Percentiles rank a stretch among this genome's conserved stretches.
phyloP scores from a whole-genome alignment of 2,329 filamentous ascomycete species.

The Simplicillium sp. region DNA sequence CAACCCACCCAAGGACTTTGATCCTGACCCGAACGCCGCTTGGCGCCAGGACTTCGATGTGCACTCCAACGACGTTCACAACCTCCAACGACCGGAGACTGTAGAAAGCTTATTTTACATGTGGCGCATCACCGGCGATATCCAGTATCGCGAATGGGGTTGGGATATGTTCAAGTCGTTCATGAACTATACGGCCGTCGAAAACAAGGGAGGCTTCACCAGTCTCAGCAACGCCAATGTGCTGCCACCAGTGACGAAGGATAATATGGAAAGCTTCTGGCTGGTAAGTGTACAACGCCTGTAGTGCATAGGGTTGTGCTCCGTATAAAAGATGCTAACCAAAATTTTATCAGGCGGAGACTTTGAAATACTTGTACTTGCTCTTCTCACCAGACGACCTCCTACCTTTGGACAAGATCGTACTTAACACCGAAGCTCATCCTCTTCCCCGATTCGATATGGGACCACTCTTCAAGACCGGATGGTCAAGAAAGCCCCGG shows the following conservation, averaged over 20 bases:
- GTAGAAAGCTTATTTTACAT: conserved; percentile 97
- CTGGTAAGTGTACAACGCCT: conserved; percentile 48
- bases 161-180: conserved; percentile 98
- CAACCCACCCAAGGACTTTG: conserved; percentile 39
- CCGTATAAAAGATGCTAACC: conserved; percentile 7
- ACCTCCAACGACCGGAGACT: conserved; percentile 90
- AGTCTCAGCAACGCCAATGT: conserved; percentile 66
- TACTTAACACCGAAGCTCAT: conserved; percentile 96
- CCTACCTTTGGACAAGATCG: conserved; percentile 74
- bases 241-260: conserved; percentile 58
- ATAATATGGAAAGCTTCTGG: conserved; percentile 99
- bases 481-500: conserved; percentile 66
- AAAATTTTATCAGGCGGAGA: conserved; percentile 62
- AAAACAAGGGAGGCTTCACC: conserved; percentile 71
- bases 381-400: conserved; percentile 80
- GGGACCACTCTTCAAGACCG: conserved; percentile 65
- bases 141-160: conserved; percentile 86
- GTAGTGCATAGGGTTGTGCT: not conserved
- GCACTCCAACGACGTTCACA: conserved; percentile 77
- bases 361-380: conserved; percentile 94
- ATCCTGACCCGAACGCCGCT: conserved; percentile 40
- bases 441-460: conserved; percentile 81
- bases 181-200: conserved; percentile 71
- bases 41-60: conserved; percentile 77
- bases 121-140: conserved; percentile 93